Evolutionary conservation across 2,329 filamentous ascomycete species (phyloP).

Genomic region (Arthrobotrys musiformis): DNA sequence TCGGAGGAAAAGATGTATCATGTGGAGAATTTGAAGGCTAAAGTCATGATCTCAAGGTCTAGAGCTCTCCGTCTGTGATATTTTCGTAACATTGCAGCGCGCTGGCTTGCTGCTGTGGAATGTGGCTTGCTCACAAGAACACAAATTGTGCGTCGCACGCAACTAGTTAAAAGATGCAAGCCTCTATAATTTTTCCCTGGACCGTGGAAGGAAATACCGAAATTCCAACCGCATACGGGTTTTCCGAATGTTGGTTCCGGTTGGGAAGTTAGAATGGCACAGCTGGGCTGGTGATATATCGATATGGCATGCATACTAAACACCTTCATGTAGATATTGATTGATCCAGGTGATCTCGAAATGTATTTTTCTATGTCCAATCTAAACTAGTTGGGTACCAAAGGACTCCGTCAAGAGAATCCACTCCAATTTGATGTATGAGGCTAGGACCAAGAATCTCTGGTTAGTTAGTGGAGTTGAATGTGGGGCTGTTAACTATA

Average conservation of each 20-base stretch:
- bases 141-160: too few relatives aligned
- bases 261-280: not conserved
- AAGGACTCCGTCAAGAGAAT: not conserved
- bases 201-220: not conserved
- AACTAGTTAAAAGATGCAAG: not conserved
- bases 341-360: not conserved
- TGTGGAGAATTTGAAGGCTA: too few relatives aligned
- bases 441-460: not conserved
- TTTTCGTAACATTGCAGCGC: not conserved
- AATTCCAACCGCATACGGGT: not conserved
- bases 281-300: not conserved
- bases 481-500: not conserved
- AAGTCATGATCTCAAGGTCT: not conserved
- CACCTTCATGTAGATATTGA: not conserved
- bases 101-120: constrained; percentile 13
- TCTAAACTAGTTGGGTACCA: too few relatives aligned
- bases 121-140: constrained; percentile 12
- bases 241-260: not conserved
- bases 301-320: not conserved
- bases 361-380: not conserved
- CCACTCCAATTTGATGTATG: not conserved
- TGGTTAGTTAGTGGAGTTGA: not conserved
- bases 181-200: too few relatives aligned
- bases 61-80: not conserved
- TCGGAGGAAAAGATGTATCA: not conserved